Evolutionary conservation across 2,329 filamentous ascomycete species (phyloP), one percentile per base, ranked within the genome.

Genomic region (Drechmeria coniospora): DNA sequence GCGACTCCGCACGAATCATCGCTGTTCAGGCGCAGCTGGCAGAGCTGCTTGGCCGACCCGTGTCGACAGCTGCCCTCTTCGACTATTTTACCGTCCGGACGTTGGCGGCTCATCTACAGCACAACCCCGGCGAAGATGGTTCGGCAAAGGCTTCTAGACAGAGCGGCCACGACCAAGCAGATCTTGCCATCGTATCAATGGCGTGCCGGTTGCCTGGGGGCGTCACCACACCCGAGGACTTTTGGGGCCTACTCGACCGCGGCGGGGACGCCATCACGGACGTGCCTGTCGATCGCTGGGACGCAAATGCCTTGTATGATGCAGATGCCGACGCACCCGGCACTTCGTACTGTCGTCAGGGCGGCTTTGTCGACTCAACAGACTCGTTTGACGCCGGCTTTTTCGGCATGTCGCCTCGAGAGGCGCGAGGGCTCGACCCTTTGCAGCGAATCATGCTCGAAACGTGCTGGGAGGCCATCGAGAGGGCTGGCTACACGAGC

Each of bases 391-490:
- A 64, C 32, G 54, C 56, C 3, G 51, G 54, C 0, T 62, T 62
- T 36, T 63, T 64, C 37, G 55, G 51, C 25, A 41, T 62, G 15
- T 60, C 59, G 1, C 54, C 59, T 30, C 57, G 57, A 30, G 57
- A 63, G 39, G 58, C 53, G 21, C 48, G 46, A 23, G 53, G 55
- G 1, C 55, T 65, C 50, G 62, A 65, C 25, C 61, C 61, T 1
- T 54, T 61, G 31, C 60, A 64, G 33, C 51, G 57, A 0, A 41
- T 65, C 10, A 46, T 62, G 26, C 47, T 64, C 3, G 61, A 65
- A 39, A 59, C 56, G 29, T 56, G 57, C 3, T 65, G 58, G 36
- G 61, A 66, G 39, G 58, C 56, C 0, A 49, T 65, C 15, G 61
- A 65, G 36, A 58, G 54, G 21, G 59, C 59, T 2, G 60, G 60